Percentiles rank a stretch among this genome's conserved stretches.
Conservation (phyloP, 2,329 filamentous ascomycete species). For the Calonectria multiphialidica region DNA sequence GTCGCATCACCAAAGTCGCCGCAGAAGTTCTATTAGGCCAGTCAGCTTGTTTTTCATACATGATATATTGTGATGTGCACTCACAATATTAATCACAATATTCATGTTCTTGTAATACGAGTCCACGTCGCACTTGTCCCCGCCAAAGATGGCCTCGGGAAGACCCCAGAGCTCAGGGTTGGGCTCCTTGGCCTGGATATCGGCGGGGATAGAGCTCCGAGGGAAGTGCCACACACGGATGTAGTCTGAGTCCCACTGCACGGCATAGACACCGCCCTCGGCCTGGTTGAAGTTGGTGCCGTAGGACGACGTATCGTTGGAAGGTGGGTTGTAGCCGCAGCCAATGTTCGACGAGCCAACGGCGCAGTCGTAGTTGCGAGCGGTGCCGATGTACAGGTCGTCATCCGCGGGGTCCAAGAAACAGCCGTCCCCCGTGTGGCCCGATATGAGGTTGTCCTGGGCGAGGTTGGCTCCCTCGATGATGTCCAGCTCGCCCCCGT, state of each 20-base stretch:
- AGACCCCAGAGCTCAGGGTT: slow-evolving; percentile 75
- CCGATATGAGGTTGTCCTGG: slow-evolving; percentile 70
- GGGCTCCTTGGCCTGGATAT: slow-evolving; percentile 71
- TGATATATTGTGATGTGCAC: slow-evolving; percentile 1
- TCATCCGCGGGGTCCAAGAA: slow-evolving; percentile 35
- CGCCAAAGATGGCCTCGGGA: slow-evolving; percentile 78
- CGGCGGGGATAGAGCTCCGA: slow-evolving; percentile 71
- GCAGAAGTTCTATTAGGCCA: slow-evolving; percentile 72
- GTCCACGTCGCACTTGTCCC: slow-evolving; percentile 72
- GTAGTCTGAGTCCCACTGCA: slow-evolving; percentile 75
- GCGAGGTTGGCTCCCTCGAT: slow-evolving; percentile 77
- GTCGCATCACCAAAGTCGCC: slow-evolving; percentile 75
- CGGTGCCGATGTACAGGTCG: slow-evolving; percentile 42
- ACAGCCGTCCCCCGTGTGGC: slow-evolving; percentile 65
- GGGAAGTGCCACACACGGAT: slow-evolving; percentile 85
- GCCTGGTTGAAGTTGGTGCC: slow-evolving; percentile 76
- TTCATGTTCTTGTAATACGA: slow-evolving; percentile 75
- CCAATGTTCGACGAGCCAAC: slow-evolving; percentile 54
- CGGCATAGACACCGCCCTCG: slow-evolving; percentile 77
- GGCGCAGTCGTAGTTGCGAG: slow-evolving; percentile 51
- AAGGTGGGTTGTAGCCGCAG: slow-evolving; percentile 57
- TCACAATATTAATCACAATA: slow-evolving; percentile 77
- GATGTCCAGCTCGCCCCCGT: slow-evolving; percentile 75
- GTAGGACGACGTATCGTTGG: slow-evolving; percentile 61
- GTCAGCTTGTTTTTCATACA: neutral